Evolutionary conservation across 2,329 filamentous ascomycete species (phyloP).

Genomic region (Diaporthe citrichinensis): DNA sequence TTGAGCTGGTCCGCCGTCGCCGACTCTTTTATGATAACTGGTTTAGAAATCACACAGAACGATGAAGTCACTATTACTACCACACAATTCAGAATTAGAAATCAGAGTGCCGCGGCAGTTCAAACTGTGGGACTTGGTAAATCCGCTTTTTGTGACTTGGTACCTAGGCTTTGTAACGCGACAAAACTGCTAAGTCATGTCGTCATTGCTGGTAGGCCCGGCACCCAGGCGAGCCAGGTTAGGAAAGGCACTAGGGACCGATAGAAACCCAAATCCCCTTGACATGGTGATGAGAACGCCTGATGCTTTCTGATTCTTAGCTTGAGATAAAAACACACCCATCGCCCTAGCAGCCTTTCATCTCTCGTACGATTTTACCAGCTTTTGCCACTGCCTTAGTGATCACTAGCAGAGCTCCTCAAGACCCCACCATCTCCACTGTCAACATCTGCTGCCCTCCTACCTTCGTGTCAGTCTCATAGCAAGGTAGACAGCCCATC

Average conservation of each 20-base stretch:
- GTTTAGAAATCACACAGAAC: not conserved
- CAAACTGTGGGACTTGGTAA: conserved; percentile 14
- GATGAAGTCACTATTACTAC: conserved; percentile 29
- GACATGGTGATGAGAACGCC: no score
- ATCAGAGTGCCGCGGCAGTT: conserved; percentile 12
- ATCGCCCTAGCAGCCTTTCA: not conserved
- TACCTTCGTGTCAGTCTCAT: not conserved
- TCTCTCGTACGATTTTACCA: not conserved
- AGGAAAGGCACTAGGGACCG: not conserved
- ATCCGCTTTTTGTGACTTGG: conserved; percentile 12
- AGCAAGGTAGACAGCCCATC: not conserved
- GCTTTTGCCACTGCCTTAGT: not conserved
- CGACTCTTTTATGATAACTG: not conserved
- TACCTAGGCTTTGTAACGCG: not conserved
- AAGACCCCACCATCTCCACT: not conserved
- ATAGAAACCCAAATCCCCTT: not conserved
- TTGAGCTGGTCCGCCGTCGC: not conserved
- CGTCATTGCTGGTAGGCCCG: conserved; percentile 11
- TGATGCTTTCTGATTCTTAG: not conserved
- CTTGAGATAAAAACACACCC: not conserved
- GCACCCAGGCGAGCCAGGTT: not conserved
- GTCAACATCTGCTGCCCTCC: not conserved
- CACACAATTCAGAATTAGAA: conserved; percentile 10
- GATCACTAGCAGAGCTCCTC: not conserved
- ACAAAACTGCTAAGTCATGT: conserved; percentile 8